Base-by-base conservation (phyloP, 1,284 basidiomycete species). In the Cystobasidium pallidum region DNA sequence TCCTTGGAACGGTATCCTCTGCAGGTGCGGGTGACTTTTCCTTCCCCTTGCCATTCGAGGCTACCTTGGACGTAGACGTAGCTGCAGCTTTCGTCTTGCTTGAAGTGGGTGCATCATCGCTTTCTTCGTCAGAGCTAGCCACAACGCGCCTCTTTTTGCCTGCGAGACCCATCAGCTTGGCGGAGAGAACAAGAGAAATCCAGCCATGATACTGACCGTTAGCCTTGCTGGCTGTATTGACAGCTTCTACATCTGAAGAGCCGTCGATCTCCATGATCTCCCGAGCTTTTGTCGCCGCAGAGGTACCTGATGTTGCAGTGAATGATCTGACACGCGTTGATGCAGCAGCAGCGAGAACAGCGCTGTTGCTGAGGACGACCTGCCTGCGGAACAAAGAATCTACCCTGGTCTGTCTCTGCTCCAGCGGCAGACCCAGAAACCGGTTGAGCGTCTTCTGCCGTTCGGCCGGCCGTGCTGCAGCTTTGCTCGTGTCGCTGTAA, bases 121-220 rank as follows among this genome's bases (percentile, higher is more conserved):
- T 57, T 39, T 71, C 68, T 30, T 71, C 68, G 28, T 71, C 68
- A n/a, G 68, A 71, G 61, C 68, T 71, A 21, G 47, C 68, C 30
- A 71, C 68, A 13, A 71, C 68, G 59, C 68, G 68, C 64, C 68
- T 41, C 61, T 71, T 71, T 36, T 71, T 71, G 61, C 61, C 68
- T 71, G 68, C 24, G 34, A 4, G 24, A 4, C 13, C 34, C 21
- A 32, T 49, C n/a, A 64, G 62, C n/a, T 26, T 6, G 3, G 17
- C 17, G n/a, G 7, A 51, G 21, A 11, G 11, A 24, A 36, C 7
- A 7, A 28, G 28, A 41, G 43, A 64, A 13, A 32, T 15, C 2
- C 7, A 3, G 19, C 1, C 4, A 6, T 10, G 6, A 17, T 32
- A 47, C 68, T 0, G 32, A 71, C 59, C 39, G 45, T 54, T 71